These are phyloP conservation scores for Fomes fomentarius DNA, from an alignment of 1,284 basidiomycete genomes.

Conservation along the genomic window DNA sequence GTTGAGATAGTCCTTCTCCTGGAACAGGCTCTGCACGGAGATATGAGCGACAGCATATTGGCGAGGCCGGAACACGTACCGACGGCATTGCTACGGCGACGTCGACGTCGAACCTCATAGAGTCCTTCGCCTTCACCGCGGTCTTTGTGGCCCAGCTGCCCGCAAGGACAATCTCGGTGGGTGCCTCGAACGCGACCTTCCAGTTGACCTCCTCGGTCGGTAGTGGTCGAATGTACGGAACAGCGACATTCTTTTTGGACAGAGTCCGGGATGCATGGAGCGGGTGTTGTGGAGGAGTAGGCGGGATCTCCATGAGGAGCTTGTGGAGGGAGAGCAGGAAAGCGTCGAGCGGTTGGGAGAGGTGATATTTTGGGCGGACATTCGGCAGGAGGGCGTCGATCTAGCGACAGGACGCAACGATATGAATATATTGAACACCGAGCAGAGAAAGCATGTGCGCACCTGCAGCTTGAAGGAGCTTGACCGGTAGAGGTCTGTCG, in stretches of 20 bases:
- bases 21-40: conserved; percentile 69
- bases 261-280: conserved; percentile 59
- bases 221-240: conserved; percentile 67
- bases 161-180: conserved; percentile 66
- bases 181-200: conserved; percentile 75
- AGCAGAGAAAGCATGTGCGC: conserved; percentile 17
- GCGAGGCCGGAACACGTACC: conserved; percentile 46
- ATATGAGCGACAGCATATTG: not conserved
- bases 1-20: conserved; percentile 94
- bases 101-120: conserved; percentile 74
- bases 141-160: conserved; percentile 80
- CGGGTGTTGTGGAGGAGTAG: conserved; percentile 66
- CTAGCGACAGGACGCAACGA: conserved; percentile 45
- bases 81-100: conserved; percentile 87
- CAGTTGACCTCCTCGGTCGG: conserved; percentile 75
- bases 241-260: conserved; percentile 50
- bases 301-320: conserved; percentile 59
- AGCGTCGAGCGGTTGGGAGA: conserved; percentile 58
- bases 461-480: conserved; percentile 88
- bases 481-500: conserved; percentile 80
- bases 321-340: conserved; percentile 67
- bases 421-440: not conserved
- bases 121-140: conserved; percentile 67
- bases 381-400: conserved; percentile 83
- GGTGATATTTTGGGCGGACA: conserved; percentile 69